Evolutionary conservation across 192 early-diverging fungal species (phyloP).

Genomic region (Coemansia sp.): DNA sequence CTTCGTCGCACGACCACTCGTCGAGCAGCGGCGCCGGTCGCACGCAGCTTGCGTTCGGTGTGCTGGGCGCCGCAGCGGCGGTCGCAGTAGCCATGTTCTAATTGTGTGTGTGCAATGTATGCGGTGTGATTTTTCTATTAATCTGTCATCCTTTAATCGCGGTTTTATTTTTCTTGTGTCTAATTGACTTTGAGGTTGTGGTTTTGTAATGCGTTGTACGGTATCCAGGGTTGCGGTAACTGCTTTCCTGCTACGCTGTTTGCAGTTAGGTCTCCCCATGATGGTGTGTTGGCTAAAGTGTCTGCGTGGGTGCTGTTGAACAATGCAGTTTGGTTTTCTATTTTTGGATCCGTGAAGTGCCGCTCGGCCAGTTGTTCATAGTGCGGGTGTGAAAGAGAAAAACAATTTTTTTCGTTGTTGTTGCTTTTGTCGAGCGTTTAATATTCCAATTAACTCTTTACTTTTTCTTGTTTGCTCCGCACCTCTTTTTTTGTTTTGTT

Average conservation of each 20-base stretch:
- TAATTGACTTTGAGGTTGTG: too few relatives aligned
- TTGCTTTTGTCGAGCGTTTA: too few relatives aligned
- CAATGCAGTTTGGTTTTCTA: not conserved
- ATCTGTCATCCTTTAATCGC: not conserved
- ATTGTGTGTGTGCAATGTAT: not conserved
- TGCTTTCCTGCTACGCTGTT: not conserved
- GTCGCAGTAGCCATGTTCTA: constrained; percentile 18
- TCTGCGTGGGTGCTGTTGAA: too few relatives aligned
- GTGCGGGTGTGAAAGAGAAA: not conserved
- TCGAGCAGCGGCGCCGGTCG: constrained; percentile 25
- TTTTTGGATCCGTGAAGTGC: constrained; percentile 1
- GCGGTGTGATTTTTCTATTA: not conserved
- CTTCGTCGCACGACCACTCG: constrained; percentile 7
- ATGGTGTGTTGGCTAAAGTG: too few relatives aligned
- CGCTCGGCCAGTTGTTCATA: not conserved
- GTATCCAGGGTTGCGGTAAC: too few relatives aligned
- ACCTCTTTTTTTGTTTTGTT: not conserved
- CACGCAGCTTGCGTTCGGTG: constrained; percentile 12
- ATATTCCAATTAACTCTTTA: constrained; percentile 8
- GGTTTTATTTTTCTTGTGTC: not conserved
- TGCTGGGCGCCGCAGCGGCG: constrained; percentile 23
- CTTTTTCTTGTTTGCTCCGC: not conserved
- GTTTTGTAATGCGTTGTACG: too few relatives aligned
- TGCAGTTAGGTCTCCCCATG: too few relatives aligned
- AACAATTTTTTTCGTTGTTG: constrained; percentile 2